Conservation (phyloP, 208 protist species). For the Acanthamoeba sp. region DNA sequence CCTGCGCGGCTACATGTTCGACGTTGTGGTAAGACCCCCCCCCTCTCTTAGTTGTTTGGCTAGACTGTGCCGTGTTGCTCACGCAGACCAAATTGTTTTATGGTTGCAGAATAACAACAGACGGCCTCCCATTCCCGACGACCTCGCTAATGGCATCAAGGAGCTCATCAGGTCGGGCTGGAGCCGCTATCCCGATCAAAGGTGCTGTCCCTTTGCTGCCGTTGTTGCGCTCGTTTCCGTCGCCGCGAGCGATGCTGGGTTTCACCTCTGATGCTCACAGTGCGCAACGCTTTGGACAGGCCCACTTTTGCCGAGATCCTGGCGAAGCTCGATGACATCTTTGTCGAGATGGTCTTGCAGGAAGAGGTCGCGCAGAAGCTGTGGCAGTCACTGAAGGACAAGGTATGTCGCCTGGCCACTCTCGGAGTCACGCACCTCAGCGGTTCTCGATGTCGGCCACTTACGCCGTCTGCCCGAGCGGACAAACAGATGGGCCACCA, state of each 20-base stretch:
- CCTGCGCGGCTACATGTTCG: conserved; percentile 30
- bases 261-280: neutral
- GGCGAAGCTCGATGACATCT: conserved; percentile 31
- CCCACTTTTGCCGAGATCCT: conserved; percentile 62
- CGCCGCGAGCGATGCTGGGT: neutral
- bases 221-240: too few species aligned
- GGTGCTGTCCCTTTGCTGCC: neutral
- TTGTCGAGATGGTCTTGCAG: conserved; percentile 49
- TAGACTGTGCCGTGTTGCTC: neutral
- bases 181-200: conserved; percentile 21
- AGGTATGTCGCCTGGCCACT: neutral
- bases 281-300: neutral
- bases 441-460: neutral
- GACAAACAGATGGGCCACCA: conserved; percentile 21
- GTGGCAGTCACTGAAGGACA: conserved; percentile 59
- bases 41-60: neutral
- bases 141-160: neutral
- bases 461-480: neutral
- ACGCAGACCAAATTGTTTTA: neutral
- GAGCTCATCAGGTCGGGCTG: conserved; percentile 52
- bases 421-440: neutral
- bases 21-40: neutral
- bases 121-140: conserved; percentile 40
- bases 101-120: neutral
- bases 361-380: conserved; percentile 19